Base-by-base conservation (phyloP, 208 protist genomes). In the Trypanosoma congolense region DNA sequence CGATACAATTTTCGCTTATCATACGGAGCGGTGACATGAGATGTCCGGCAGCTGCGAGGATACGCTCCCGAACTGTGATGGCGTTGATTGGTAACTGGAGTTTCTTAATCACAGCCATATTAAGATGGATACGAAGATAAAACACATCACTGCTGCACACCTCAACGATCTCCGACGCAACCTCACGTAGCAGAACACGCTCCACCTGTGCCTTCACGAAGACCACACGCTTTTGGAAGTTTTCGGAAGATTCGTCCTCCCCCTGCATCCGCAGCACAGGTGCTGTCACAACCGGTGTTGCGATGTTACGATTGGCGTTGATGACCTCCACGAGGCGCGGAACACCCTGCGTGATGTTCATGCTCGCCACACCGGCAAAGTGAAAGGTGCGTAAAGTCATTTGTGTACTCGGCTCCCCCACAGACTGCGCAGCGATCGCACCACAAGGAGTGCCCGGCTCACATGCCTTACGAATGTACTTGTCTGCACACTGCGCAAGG, bases 311-410 rank as follows among this genome's bases (percentile, higher is more conserved):
- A 51, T 92, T 92, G 0, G 97, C 98, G 72, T 99, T 99, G 72
- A 99, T 99, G 57, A 99, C 98, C 71, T 99, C 98, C 45, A 98
- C 96, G 43, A 99, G 95, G 74, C 92, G 88, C 29, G 96, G 95
- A 30, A 98, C 95, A 90, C 95, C 96, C 41, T 97, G 87, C 16
- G 96, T 98, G 66, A 98, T 95, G 71, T 77, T 99, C 98, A 99
- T 99, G 54, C 92, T 97, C 29, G 99, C 97, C 18, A 99, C 97
- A 62, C 99, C 99, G 31, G 99, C 99, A 83, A 99, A 99, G 86
- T 99, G 98, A 81, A 99, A 99, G 19, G 98, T 99, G 64, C 98
- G 98, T 16, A 99, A 83, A 0, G 98, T 99, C 98, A 99, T 99
- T 68, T 99, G 98, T 33, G 99, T 99, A 30, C 87, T 97, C 28